Evolutionary conservation across 192 early-diverging fungal species (phyloP), one percentile per base, ranked within the genome.

Genomic region (Entomortierella parvispora): DNA sequence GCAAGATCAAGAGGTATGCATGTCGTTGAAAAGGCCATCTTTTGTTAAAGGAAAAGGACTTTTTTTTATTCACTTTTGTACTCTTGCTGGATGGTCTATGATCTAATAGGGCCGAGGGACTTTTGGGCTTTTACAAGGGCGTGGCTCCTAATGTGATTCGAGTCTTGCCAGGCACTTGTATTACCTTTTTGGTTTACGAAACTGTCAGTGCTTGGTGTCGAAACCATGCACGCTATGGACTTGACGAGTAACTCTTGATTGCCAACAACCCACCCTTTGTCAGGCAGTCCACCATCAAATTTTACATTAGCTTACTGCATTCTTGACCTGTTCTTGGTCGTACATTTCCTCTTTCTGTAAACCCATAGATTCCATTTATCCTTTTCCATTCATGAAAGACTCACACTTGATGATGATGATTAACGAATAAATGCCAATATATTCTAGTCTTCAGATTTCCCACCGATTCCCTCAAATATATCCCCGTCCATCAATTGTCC

Each of bases 151-250:
- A 93, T 46, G 77, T 98, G 14, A 72, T 97, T 11, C 88, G 96
- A 12, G 95, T 99, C 1, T 79, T 97, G 31, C 97, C 97, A 2
- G 95, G 97, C 7, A 97, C 96, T 9, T 90, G 92, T 54, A 89
- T 97, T 23, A 99, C 97, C 2, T 99, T 99, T 88, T 86, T 93
- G n/a, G 94, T 96, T 0, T 99, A 99, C 71, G 97, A 97, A 64
- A 91, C 86, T 37, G 80, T 92, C 49, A 82, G 83, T 12, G 82
- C 81, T 4, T 88, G 82, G 52, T 83, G 90, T 58, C 89, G 86
- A n/a, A 70, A 85, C 3, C 82, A 85, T 49, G 85, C 89, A n/a
- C 60, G 68, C 8, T 81, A 76, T 58, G 71, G 74, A 18, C 37
- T 68, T 20, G 60, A 77, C 33, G 65, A 77, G 23, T 56, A 61